These are phyloP conservation scores for Ulota crispa DNA, from an alignment of 225 moss, liverwort and hornwort genomes.

Conservation along the genomic window DNA sequence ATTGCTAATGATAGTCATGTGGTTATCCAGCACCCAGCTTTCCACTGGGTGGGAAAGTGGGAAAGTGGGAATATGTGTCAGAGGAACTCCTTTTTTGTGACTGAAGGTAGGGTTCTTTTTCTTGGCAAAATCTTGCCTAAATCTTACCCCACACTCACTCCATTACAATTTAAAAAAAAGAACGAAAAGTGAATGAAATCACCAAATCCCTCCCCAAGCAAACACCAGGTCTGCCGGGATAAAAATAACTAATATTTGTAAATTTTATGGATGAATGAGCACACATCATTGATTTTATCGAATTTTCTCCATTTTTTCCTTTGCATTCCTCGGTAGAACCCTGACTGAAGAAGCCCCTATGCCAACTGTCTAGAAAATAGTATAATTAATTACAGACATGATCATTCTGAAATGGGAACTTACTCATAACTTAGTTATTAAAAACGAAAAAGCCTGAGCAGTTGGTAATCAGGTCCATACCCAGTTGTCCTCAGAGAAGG, in stretches of 20 bases:
- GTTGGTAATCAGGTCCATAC: conserved; percentile 1
- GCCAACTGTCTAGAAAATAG: not conserved
- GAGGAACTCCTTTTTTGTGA: not conserved
- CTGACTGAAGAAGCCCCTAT: not conserved
- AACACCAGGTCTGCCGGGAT: no score
- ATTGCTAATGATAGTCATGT: not conserved
- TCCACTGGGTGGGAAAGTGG: not conserved
- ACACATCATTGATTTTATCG: no score
- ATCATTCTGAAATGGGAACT: not conserved
- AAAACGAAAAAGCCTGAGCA: not conserved
- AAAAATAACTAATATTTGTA: no score
- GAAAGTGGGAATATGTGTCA: not conserved
- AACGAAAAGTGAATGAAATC: no score
- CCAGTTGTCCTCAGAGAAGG: not conserved
- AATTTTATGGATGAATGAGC: not conserved
- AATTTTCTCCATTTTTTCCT: no score
- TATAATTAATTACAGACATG: not conserved
- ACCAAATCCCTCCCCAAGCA: no score
- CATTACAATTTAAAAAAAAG: no score
- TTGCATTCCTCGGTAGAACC: no score
- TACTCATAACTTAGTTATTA: not conserved
- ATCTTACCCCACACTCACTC: no score
- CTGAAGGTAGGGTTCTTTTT: no score
- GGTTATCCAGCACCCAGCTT: not conserved
- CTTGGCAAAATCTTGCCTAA: no score